These are phyloP conservation scores for Microbotryomycetes sp. DNA, from an alignment of 1,284 basidiomycete species.

Conservation along the genomic window DNA sequence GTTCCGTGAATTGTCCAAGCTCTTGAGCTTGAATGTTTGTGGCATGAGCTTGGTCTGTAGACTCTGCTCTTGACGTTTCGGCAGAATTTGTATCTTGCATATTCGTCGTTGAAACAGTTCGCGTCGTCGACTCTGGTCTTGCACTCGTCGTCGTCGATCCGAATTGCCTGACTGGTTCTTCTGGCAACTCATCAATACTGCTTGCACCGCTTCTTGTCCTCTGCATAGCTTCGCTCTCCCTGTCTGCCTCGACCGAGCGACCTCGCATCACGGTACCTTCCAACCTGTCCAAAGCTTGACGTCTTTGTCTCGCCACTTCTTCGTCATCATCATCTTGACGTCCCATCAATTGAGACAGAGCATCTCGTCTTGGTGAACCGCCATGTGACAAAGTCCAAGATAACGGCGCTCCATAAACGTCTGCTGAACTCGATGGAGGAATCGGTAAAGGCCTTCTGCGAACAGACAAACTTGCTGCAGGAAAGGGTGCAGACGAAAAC, in stretches of 20 bases:
- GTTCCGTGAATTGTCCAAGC: conserved; percentile 19
- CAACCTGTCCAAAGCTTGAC: background rate
- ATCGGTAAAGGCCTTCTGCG: background rate
- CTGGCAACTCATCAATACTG: background rate
- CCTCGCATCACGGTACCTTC: background rate
- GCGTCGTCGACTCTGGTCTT: background rate
- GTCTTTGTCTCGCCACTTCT: background rate
- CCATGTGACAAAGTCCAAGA: too few relatives aligned
- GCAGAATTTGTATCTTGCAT: too few relatives aligned
- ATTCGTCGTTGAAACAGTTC: too few relatives aligned
- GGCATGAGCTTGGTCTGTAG: too few relatives aligned
- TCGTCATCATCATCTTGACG: background rate
- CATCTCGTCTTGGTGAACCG: too few relatives aligned
- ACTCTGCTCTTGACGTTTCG: too few relatives aligned
- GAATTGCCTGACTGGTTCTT: background rate
- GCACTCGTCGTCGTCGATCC: background rate
- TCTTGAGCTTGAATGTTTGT: too few relatives aligned
- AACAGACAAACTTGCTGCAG: background rate
- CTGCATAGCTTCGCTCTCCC: background rate
- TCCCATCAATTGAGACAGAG: background rate
- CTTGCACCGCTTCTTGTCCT: background rate
- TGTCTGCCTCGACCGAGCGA: background rate
- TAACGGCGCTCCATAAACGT: too few relatives aligned
- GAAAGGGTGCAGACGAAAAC: background rate
- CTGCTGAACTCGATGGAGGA: background rate